These are phyloP conservation scores for Oxytropis ochrocephala DNA, from an alignment of 306 rosid species.

Conservation along the genomic window DNA sequence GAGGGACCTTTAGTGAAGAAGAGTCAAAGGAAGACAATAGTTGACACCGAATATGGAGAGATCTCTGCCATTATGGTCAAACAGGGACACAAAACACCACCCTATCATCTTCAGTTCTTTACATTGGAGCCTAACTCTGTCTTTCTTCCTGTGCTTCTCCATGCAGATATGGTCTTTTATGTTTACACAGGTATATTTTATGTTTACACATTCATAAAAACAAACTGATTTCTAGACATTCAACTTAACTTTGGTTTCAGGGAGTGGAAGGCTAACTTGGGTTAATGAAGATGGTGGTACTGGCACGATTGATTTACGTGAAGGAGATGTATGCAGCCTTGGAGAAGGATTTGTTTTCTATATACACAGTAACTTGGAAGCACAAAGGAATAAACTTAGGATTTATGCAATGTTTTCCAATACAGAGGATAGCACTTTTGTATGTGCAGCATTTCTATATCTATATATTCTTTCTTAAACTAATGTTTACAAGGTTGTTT, in stretches of 20 bases:
- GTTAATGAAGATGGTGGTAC: conserved; percentile 28
- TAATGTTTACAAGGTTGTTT: conserved; percentile 10
- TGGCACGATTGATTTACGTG: conserved; percentile 30
- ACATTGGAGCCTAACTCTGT: conserved; percentile 79
- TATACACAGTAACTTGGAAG: conserved; percentile 50
- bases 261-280: conserved; percentile 68
- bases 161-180: conserved; percentile 66
- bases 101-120: conserved; percentile 68
- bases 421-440: conserved; percentile 40
- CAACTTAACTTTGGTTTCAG: conserved; percentile 23
- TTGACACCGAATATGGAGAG: conserved; percentile 50
- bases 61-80: conserved; percentile 47
- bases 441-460: conserved; percentile 21
- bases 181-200: conserved; percentile 79
- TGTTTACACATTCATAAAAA: conserved; percentile 39
- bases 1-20: conserved; percentile 39
- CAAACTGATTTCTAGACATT: background rate
- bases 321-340: conserved; percentile 63
- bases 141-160: conserved; percentile 84
- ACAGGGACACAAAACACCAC: conserved; percentile 37
- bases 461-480: background rate
- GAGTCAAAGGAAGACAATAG: conserved; percentile 40
- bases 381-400: conserved; percentile 56
- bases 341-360: conserved; percentile 61
- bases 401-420: conserved; percentile 62